Base-by-base conservation (phyloP, 2,329 filamentous ascomycete genomes). In the Beauveria medogensis region DNA sequence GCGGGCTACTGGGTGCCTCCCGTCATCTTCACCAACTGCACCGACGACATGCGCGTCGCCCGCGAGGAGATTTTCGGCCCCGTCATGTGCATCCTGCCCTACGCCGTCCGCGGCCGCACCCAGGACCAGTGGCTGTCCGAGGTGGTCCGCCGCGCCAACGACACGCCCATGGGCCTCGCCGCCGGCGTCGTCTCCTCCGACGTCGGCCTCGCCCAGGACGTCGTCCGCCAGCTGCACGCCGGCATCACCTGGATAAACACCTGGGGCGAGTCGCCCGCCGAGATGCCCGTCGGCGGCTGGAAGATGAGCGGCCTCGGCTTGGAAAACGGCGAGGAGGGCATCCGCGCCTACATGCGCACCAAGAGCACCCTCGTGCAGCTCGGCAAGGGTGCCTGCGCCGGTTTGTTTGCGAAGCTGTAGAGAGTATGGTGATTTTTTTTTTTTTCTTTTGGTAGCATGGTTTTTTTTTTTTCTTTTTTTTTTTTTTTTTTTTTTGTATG, bases 231-330 rank as follows among this genome's bases (percentile, higher is more conserved):
- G 68, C 77, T 96, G 5, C 82, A 95, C 70, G 91, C 91, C 0
- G 91, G 91, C 40, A 96, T 96, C 69, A 95, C 90, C 1, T 96
- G 91, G 91, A 81, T 96, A 57, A 96, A 96, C 72, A 92, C 90
- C 0, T 96, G 92, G 92, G 91, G 92, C n/a, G 91, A 96, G 77
- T 88, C 83, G 54, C 91, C 91, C 0, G 90, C 92, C 0, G 91
- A 96, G 78, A 96, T 96, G 92, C 88, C 89, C 2, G 91, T 96
- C 0, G 91, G 91, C 10, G 91, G 91, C 0, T 96, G 91, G 92
- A 96, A 96, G 78, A 82, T 89, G 80, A 95, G 91, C 70, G 92
- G 92, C 40, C 76, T 96, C 10, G 91, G 91, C 0, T 86, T 95
- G 2, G 91, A 96, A 79, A 96, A 96, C 72, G 92, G 91, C 3